phyloP scores from a whole-genome alignment of 2,329 filamentous ascomycete species.

The Dryadomyces quercivorus region DNA sequence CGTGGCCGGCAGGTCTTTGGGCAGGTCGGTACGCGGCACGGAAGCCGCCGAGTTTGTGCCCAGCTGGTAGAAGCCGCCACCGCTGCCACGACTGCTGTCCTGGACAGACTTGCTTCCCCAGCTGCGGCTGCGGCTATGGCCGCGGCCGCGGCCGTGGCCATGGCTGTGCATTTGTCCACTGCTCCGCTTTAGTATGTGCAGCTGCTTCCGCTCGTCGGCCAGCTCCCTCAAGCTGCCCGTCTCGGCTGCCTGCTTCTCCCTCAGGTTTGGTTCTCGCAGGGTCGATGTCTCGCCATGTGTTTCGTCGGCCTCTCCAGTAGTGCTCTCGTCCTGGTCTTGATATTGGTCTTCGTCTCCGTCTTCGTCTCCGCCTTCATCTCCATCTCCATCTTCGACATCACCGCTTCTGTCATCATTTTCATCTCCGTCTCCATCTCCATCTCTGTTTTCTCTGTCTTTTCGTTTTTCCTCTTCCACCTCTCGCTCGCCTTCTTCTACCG shows the following conservation, averaged over 20 bases:
- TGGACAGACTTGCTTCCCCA: not conserved
- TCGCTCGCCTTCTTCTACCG: slow-evolving; percentile 17
- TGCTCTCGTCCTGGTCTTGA: too few species aligned
- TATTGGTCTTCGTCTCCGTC: not conserved
- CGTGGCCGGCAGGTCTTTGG: slow-evolving; percentile 25
- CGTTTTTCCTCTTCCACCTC: not conserved
- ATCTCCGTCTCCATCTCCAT: slow-evolving; percentile 7
- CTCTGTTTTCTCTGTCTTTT: not conserved
- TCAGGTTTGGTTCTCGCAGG: not conserved
- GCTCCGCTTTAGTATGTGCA: too few species aligned
- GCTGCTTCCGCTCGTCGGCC: not conserved
- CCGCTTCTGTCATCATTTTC: not conserved
- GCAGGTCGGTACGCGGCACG: slow-evolving; percentile 21
- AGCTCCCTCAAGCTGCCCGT: not conserved
- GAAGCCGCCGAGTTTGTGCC: slow-evolving; percentile 12
- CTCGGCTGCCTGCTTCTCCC: not conserved
- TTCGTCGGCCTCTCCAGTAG: too few species aligned
- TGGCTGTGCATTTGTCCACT: not conserved
- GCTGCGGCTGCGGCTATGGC: not conserved
- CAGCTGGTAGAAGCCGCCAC: not conserved
- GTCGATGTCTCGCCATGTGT: too few species aligned
- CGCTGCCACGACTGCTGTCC: slow-evolving; percentile 1
- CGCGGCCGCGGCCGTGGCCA: not conserved
- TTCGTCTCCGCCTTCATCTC: not conserved
- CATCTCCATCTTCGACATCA: slow-evolving; percentile 4